Conservation (phyloP, 306 rosid genomes). For the Fragaria nilgerrensis region DNA sequence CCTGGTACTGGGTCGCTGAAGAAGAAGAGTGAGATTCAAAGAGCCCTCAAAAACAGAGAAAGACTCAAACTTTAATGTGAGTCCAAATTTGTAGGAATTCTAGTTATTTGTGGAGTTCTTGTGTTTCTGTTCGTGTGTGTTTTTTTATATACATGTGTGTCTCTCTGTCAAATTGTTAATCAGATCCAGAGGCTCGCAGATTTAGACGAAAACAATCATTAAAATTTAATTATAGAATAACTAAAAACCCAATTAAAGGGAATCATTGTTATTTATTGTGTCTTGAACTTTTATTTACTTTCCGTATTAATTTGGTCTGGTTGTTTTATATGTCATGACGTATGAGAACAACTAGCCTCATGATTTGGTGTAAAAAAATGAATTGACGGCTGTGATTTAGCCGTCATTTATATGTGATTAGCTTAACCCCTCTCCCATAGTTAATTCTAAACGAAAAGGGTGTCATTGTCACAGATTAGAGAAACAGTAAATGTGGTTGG, state of each 20-base stretch:
- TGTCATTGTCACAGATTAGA: not conserved
- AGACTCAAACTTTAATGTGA: constrained; percentile 28
- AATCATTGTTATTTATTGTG: constrained; percentile 18
- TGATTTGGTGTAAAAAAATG: not conserved
- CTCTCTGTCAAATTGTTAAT: constrained; percentile 13
- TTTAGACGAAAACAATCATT: constrained; percentile 23
- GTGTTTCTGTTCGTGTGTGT: constrained; percentile 28
- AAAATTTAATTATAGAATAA: not conserved
- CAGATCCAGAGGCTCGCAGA: constrained; percentile 28
- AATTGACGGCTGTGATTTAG: constrained; percentile 5
- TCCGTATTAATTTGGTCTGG: not conserved
- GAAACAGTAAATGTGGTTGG: not conserved
- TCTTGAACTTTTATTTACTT: constrained; percentile 8
- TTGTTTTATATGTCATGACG: constrained; percentile 4
- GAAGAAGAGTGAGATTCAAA: constrained; percentile 44
- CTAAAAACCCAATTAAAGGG: constrained; percentile 2
- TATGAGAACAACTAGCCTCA: not conserved
- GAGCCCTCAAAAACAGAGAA: constrained; percentile 20
- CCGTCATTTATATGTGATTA: constrained; percentile 4
- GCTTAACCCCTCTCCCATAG: not conserved
- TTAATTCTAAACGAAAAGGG: not conserved
- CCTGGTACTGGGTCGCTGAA: constrained; percentile 31
- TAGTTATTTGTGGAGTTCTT: not conserved
- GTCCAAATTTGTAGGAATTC: constrained; percentile 52
- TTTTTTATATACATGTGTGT: constrained; percentile 7